Evolutionary conservation across 2,329 filamentous ascomycete genomes (phyloP), one percentile per base, ranked within the genome.

Genomic region (Trichoderma atroviride): DNA sequence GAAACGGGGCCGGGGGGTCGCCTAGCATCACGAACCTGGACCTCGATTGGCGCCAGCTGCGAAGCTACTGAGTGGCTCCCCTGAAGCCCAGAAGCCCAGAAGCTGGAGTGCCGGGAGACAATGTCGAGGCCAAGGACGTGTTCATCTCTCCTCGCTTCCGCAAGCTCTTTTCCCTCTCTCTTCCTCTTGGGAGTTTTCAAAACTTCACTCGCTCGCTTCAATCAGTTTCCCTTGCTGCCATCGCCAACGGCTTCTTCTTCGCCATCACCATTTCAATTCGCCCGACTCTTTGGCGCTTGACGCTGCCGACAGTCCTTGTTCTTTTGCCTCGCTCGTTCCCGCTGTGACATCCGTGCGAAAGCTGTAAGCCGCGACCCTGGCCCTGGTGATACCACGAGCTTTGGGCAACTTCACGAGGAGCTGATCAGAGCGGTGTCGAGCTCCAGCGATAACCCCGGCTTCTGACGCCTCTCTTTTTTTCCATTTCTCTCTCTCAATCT

Each of bases 361-460:
- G 53, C 57, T 68, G 65, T 68, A 68, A 61, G 55, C 64, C 64
- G 55, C 33, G 40, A 68, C 55, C 65, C 58, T 61, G 65, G 65
- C 57, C 58, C 65, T 60, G 65, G 65, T 68, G 56, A 68, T 60
- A 68, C 65, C 53, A 14, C 58, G 55, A 68, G 64, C 64, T 61
- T 68, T 68, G 65, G 43, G 58, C 65, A 61, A 61, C 57, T 68
- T 68, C 56, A 68, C 56, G 58, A 43, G 35, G 57, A 61, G 65
- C 56, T 61, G 64, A 67, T 66, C 64, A 67, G 59, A 59, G 64
- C 64, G 64, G 55, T 67, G 64, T 67, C 64, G 65, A 68, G 65
- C 43, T 60, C 65, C 57, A 60, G 57, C 56, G 33, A 68, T 43
- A 56, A 33, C 58, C 65, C 57, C 58, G 65, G 50, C 33, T 37